Evolutionary conservation across 2,329 filamentous ascomycete genomes (phyloP).

Genomic region (Cladosporium sp.): DNA sequence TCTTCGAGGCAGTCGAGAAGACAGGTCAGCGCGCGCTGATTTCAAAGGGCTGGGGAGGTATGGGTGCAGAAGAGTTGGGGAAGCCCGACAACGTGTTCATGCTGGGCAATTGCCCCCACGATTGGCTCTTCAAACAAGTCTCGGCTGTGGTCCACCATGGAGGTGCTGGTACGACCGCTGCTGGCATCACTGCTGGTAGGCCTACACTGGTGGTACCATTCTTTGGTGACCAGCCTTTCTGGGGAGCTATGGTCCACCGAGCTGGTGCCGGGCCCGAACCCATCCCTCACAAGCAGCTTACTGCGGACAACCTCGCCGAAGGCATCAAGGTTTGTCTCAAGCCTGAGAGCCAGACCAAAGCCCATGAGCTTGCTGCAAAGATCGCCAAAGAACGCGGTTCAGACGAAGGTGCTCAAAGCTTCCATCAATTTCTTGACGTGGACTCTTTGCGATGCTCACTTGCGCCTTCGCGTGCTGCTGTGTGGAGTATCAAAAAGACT

Average conservation of each 20-base stretch:
- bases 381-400: slow-evolving; percentile 48
- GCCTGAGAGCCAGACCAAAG: slow-evolving; percentile 39
- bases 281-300: slow-evolving; percentile 50
- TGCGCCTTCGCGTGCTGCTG: slow-evolving; percentile 66
- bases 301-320: slow-evolving; percentile 44
- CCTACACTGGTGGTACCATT: slow-evolving; percentile 60
- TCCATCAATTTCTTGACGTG: slow-evolving; percentile 57
- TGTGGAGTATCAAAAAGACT: slow-evolving; percentile 72
- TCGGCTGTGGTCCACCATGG: slow-evolving; percentile 60
- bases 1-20: slow-evolving; percentile 67
- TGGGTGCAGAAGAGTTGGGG: slow-evolving; percentile 43
- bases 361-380: slow-evolving; percentile 40
- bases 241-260: slow-evolving; percentile 54
- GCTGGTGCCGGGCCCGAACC: slow-evolving; percentile 53
- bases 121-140: slow-evolving; percentile 60
- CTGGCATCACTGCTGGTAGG: slow-evolving; percentile 51
- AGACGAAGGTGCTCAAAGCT: slow-evolving; percentile 44
- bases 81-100: slow-evolving; percentile 48
- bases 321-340: slow-evolving; percentile 49
- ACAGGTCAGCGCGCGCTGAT: slow-evolving; percentile 55
- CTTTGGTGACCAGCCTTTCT: slow-evolving; percentile 59
- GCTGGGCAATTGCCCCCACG: slow-evolving; percentile 57
- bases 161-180: slow-evolving; percentile 60
- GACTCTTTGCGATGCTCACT: slow-evolving; percentile 70
- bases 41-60: slow-evolving; percentile 56